Percentiles rank a stretch among this genome's conserved stretches.
These are phyloP conservation scores for Casaregolazyma lundiana DNA, from an alignment of 1,139 yeast genomes.

Conservation along the genomic window DNA sequence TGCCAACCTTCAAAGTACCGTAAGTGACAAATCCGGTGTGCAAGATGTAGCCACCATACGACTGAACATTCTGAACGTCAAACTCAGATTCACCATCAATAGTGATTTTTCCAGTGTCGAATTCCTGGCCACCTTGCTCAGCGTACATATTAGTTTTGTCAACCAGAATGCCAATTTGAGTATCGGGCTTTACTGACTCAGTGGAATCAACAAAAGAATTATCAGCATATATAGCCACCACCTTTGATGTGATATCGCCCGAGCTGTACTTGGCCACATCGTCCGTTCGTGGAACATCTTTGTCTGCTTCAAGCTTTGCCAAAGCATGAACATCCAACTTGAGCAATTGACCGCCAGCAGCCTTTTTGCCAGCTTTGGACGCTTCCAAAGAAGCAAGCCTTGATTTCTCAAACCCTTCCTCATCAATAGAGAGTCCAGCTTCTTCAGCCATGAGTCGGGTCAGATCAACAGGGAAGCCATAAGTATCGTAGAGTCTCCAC, in stretches of 20 bases:
- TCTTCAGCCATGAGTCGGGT: slow-evolving; percentile 99
- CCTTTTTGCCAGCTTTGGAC: slow-evolving; percentile 80
- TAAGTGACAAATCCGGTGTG: slow-evolving; percentile 86
- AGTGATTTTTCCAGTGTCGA: slow-evolving; percentile 88
- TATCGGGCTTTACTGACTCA: slow-evolving; percentile 39
- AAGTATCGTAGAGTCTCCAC: slow-evolving; percentile 98
- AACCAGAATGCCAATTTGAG: slow-evolving; percentile 71
- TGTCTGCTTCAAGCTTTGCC: slow-evolving; percentile 42
- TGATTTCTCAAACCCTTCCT: slow-evolving; percentile 85
- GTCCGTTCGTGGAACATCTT: slow-evolving; percentile 71
- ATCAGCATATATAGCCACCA: slow-evolving; percentile 72
- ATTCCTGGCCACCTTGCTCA: slow-evolving; percentile 99
- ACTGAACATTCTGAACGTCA: slow-evolving; percentile 85
- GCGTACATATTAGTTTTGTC: slow-evolving; percentile 95
- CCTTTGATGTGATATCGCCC: slow-evolving; percentile 34
- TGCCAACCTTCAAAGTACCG: slow-evolving; percentile 65
- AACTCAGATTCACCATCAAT: slow-evolving; percentile 86
- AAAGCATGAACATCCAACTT: slow-evolving; percentile 89
- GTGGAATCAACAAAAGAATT: slow-evolving; percentile 49
- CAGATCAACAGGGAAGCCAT: slow-evolving; percentile 98
- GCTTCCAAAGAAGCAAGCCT: slow-evolving; percentile 88
- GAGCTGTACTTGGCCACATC: slow-evolving; percentile 59
- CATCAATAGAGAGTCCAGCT: slow-evolving; percentile 90
- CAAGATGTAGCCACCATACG: slow-evolving; percentile 88
- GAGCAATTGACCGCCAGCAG: slow-evolving; percentile 52